phyloP scores from a whole-genome alignment of 164 flowering plant species.

The Dillenia turbinata region DNA sequence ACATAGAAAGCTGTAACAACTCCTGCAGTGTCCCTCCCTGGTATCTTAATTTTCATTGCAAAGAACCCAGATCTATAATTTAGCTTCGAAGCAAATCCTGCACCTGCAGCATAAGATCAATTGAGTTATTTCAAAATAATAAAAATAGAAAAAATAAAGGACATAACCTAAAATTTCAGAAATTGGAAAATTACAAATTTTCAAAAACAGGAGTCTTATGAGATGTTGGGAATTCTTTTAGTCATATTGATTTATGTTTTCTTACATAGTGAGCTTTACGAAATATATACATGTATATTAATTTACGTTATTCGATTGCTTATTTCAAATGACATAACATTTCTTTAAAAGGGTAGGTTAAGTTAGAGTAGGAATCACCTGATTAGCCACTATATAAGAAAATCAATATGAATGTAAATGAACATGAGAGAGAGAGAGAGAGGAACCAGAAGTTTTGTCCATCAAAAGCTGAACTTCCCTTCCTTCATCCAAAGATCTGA shows the following conservation, averaged over 20 bases:
- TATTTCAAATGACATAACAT: too few relatives aligned
- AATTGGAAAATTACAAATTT: not conserved
- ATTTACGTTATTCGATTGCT: too few relatives aligned
- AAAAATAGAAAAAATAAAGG: not conserved
- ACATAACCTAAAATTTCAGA: not conserved
- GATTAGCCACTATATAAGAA: too few relatives aligned
- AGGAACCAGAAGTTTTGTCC: conserved; percentile 37
- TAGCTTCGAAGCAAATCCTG: conserved; percentile 51
- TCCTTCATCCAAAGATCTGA: conserved; percentile 26
- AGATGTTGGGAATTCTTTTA: too few relatives aligned
- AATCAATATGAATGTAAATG: too few relatives aligned
- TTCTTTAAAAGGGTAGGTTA: too few relatives aligned
- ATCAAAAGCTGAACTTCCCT: conserved; percentile 41
- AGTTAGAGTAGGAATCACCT: too few relatives aligned
- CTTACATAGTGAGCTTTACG: not conserved
- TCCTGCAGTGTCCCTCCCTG: conserved; percentile 41
- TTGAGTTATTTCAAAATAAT: not conserved
- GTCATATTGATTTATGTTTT: too few relatives aligned
- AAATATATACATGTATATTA: not conserved
- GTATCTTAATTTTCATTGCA: conserved; percentile 48
- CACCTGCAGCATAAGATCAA: conserved; percentile 24
- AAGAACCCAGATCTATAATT: conserved; percentile 51
- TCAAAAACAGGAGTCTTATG: not conserved
- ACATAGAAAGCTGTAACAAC: conserved; percentile 67
- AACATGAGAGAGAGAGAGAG: not conserved